phyloP scores from a whole-genome alignment of 164 flowering plant species.

The Pachysandra terminalis region DNA sequence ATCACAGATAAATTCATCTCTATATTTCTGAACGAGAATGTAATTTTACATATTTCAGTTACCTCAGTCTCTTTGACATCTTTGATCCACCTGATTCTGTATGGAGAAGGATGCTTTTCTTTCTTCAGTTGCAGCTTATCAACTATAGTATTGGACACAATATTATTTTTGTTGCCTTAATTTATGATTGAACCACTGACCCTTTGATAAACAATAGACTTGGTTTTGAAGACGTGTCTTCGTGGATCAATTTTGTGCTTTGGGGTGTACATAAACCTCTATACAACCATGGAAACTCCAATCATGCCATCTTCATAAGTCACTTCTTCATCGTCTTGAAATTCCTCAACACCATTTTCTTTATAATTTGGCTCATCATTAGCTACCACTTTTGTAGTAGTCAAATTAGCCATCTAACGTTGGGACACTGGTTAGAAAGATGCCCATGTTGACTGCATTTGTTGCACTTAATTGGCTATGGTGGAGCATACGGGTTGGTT shows the following conservation, averaged over 20 bases:
- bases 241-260: neutral
- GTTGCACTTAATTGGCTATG: neutral
- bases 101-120: neutral
- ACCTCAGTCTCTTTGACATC: neutral
- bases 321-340: neutral
- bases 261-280: neutral
- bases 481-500: neutral
- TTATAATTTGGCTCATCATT: neutral
- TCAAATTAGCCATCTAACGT: neutral
- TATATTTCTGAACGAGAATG: slow-evolving; percentile 12
- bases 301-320: neutral
- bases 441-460: neutral
- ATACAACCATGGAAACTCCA: neutral
- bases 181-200: neutral
- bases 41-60: neutral
- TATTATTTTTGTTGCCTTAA: neutral
- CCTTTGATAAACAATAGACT: neutral
- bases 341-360: neutral
- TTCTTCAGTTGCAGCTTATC: neutral
- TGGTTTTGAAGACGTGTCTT: neutral
- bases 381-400: too few species aligned
- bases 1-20: slow-evolving; percentile 8
- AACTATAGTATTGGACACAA: neutral
- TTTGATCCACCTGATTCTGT: slow-evolving; percentile 6
- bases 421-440: neutral